Percentiles rank a stretch among this genome's conserved stretches.
phyloP scores from a whole-genome alignment of 2,329 filamentous ascomycete genomes.

The Fusarium nelsonii region DNA sequence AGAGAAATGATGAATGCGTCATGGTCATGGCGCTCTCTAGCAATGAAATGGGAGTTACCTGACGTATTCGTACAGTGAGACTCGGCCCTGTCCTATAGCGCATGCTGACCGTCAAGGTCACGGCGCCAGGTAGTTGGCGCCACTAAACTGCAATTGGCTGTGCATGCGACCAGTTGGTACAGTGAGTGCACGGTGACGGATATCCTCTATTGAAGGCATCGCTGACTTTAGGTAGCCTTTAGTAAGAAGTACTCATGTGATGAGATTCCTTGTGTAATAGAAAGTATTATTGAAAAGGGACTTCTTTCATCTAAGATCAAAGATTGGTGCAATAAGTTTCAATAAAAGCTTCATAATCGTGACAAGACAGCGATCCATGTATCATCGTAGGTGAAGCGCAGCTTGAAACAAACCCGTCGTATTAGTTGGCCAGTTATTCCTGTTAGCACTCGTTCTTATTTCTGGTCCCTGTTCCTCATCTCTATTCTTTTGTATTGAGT shows the following conservation, averaged over 20 bases:
- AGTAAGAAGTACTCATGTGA: neutral
- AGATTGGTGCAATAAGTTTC: too few relatives aligned
- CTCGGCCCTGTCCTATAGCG: conserved; percentile 17
- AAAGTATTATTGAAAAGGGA: too few relatives aligned
- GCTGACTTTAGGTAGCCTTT: neutral
- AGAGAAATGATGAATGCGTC: conserved; percentile 37
- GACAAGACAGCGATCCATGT: too few relatives aligned
- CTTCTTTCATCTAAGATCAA: too few relatives aligned
- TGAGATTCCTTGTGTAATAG: neutral
- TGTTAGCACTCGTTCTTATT: too few relatives aligned
- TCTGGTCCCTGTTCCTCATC: too few relatives aligned
- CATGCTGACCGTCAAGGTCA: conserved; percentile 31
- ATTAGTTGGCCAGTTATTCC: too few relatives aligned
- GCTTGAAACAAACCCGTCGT: too few relatives aligned
- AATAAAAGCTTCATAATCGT: too few relatives aligned
- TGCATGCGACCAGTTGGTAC: conserved; percentile 25
- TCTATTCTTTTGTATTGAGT: too few relatives aligned
- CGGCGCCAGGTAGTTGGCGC: conserved; percentile 10
- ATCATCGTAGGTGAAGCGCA: too few relatives aligned
- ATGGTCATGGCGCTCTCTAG: conserved; percentile 28
- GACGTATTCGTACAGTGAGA: conserved; percentile 39
- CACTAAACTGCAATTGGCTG: conserved; percentile 34
- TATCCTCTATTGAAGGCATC: neutral
- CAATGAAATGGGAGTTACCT: conserved; percentile 5
- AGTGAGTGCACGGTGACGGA: neutral